phyloP scores from a whole-genome alignment of 306 rosid genomes.

The Prunus kanzakura region DNA sequence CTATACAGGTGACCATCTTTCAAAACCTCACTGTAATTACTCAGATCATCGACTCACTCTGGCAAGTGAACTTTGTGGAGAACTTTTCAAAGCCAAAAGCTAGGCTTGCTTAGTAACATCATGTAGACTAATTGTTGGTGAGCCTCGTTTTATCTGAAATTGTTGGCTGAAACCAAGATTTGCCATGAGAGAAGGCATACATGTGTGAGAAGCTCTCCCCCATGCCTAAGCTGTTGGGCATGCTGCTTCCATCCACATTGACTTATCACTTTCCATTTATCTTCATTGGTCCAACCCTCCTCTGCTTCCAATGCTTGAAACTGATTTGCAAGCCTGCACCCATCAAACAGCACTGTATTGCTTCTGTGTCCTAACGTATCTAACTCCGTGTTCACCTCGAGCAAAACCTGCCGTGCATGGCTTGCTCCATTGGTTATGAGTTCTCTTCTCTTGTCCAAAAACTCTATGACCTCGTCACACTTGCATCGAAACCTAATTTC shows the following conservation, averaged over 20 bases:
- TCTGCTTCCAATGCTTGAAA: background rate
- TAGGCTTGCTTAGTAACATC: too few species aligned
- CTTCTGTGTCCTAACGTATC: background rate
- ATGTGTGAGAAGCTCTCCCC: background rate
- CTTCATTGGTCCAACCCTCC: background rate
- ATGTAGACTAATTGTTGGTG: too few species aligned
- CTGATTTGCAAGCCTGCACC: background rate
- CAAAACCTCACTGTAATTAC: too few species aligned
- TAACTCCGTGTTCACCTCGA: background rate
- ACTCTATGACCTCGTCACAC: background rate
- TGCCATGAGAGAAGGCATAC: constrained; percentile 7
- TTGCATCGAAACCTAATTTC: background rate
- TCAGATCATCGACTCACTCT: too few species aligned
- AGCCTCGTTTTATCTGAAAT: background rate
- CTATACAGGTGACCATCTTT: too few species aligned
- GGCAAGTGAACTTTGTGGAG: too few species aligned
- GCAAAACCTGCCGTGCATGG: background rate
- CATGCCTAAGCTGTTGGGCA: constrained; percentile 9
- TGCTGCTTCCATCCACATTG: background rate
- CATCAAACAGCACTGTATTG: background rate
- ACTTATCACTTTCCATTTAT: background rate
- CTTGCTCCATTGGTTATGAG: background rate
- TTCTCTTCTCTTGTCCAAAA: background rate
- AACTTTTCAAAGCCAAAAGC: too few species aligned
- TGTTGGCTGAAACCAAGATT: background rate